Percentiles rank a stretch among this genome's conserved stretches.
phyloP scores from a whole-genome alignment of 139 green algal species.

The Ettlia oleoabundans region DNA sequence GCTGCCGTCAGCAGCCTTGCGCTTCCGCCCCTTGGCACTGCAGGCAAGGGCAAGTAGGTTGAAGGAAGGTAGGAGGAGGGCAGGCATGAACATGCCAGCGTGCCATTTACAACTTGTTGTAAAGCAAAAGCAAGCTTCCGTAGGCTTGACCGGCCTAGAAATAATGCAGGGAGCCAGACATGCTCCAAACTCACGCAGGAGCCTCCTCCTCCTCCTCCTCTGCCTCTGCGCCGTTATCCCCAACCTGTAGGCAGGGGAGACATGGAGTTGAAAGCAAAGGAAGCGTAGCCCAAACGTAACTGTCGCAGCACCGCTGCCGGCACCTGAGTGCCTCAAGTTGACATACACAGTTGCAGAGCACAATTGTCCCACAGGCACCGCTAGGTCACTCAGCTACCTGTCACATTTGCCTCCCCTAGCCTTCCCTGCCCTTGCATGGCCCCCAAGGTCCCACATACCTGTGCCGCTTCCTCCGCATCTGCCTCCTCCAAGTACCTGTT shows the following conservation, averaged over 20 bases:
- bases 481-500: constrained; percentile 29
- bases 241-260: not conserved
- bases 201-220: constrained; percentile 24
- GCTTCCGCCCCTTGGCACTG: constrained; percentile 16
- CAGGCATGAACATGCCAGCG: not conserved
- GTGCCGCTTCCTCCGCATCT: constrained; percentile 19
- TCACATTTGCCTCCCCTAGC: not conserved
- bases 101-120: not conserved
- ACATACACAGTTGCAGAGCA: not conserved
- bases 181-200: not conserved
- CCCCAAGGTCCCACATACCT: not conserved
- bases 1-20: constrained; percentile 6
- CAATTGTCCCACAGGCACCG: not conserved
- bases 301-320: too few relatives aligned
- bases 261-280: too few relatives aligned
- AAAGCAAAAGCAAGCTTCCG: not conserved
- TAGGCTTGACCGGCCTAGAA: not conserved
- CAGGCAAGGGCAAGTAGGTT: not conserved
- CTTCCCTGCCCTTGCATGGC: not conserved
- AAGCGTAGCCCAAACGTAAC: too few relatives aligned
- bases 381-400: not conserved
- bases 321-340: too few relatives aligned
- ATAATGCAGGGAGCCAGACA: too few relatives aligned
- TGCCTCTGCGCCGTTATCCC: constrained; percentile 16
- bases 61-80: not conserved